Base-by-base conservation (phyloP, 805 yeast species). In the Candida oleophila region DNA sequence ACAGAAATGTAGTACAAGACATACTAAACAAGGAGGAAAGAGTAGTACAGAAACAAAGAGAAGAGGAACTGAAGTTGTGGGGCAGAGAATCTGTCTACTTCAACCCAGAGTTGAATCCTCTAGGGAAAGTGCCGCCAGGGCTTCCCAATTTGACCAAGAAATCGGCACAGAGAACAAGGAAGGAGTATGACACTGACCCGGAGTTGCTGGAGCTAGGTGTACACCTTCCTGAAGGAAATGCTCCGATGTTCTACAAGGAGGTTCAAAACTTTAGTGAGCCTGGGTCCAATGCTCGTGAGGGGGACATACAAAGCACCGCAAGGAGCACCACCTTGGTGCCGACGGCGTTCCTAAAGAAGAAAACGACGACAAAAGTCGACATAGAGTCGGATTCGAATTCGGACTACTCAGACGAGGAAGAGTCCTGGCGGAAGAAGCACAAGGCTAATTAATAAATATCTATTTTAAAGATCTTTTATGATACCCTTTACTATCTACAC, bases 101-200 rank as follows among this genome's bases (percentile, higher is more conserved):
- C 60, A 85, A 84, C 53, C 82, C 84, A 3, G 87, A 83, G 50
- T 74, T 85, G 67, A 84, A 84, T 49, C 82, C 85, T 2, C 55
- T 73, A 3, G 89, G 89, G 0, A 62, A 56, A 41, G 78, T 82
- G 0, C 86, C 87, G 0, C 44, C n/a, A 14, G 40, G 40, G 3
- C 16, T 35, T 11, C 33, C 25, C 11, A 42, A 42, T 20, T 34
- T 42, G 25, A 42, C 45, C n/a, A 42, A 36, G 12, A 16, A 18
- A 19, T 40, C 2, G 47, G 56, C 12, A 45, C 52, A 41, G 46
- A 47, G 28, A 55, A 54, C 3, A 44, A 55, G 30, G 44, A 46
- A 16, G 55, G 19, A 36, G 19, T 20, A 59, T 47, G 46, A 55
- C 16, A 48, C 49, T 20, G 78, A 74, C 39, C 66, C 70, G 1